Evolutionary conservation across 768 basidiomycete species (phyloP), one percentile per base, ranked within the genome.

Genomic region (Cyclocybe cylindracea): DNA sequence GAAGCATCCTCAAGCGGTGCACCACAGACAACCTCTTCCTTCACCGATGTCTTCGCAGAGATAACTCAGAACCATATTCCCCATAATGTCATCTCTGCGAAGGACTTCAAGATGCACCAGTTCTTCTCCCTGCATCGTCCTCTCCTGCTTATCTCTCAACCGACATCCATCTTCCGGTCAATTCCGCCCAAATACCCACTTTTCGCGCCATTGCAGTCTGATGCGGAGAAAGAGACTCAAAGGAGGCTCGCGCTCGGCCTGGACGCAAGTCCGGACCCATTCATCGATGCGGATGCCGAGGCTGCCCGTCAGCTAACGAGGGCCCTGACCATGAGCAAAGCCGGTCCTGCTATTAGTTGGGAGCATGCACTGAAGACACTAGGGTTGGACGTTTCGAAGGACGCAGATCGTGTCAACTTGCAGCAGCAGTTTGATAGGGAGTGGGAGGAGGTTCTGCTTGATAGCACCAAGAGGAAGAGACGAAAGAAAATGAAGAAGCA

Each of bases 401-500:
- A 78, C n/a, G 74, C 74, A 38, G 75, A 77, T 39, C 76, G 78
- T 50, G 74, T 80, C 39, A 73, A 75, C 48, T 70, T 78, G 65
- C 79, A 79, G 46, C 76, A 78, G 51, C 75, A 81, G 58, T 70
- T 77, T 59, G 78, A 83, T 11, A 78, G 77, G 65, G 81, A 83
- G 52, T 86, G 79, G 78, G 78, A 83, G 57, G 78, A 82, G 39
- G 78, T 90, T 11, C 69, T 84, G 66, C 76, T 90, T 72, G 91
- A 93, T 61, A 92, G 91, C 59, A 84, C 83, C 29, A 89, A 86
- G 76, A 82, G 91, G 68, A 94, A 94, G 78, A 79, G 84, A 60
- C 77, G 84, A 77, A 89, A 85, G 84, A 96, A 95, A 85, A 96
- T 96, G 86, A 92, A 88, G 81, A 96, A 94, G 74, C 94, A 96